Evolutionary conservation across 441 rosid genomes (phyloP), one percentile per base, ranked within the genome.

Genomic region (California macrophylla): DNA sequence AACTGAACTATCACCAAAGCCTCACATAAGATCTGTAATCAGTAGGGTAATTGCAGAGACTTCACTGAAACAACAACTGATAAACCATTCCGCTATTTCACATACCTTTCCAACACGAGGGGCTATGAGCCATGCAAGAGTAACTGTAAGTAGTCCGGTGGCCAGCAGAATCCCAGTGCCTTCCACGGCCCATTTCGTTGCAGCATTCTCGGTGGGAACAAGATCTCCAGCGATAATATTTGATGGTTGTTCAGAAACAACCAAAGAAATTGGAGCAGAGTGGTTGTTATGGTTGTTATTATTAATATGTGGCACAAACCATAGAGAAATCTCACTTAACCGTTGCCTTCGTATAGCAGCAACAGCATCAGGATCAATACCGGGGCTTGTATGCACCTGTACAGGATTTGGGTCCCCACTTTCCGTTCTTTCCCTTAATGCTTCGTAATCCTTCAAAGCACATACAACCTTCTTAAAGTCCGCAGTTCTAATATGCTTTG

Each of bases 91-190:
- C 45, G 12, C 52, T 45, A 15, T 45, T 4, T 45, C 54, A 30
- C 74, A 64, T 77, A 93, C 98, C 90, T 93, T 91, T 67, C 98
- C 97, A 42, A 93, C 97, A 61, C 83, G 97, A 32, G 97, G 98
- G 72, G 98, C 98, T 76, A 93, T 88, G 52, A 93, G 90, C 93
- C 97, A 93, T 38, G 96, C 93, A 68, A 93, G 84, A 62, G 97
- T 89, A 50, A 89, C 90, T 15, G 97, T 91, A 62, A 91, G 91
- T 45, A 93, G 70, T 50, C 97, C 98, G 0, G 97, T 88, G 63
- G 97, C 97, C 3, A 93, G 89, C 72, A 93, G 75, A 82, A 93
- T 93, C 52, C 98, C 98, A 0, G 93, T 89, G 64, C 96, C 94
- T 86, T 93, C 98, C 56, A 91, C 94, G 9, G 96, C 97, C 97